Conservation (phyloP, 768 basidiomycete genomes). For the Boletellus emodensis region DNA sequence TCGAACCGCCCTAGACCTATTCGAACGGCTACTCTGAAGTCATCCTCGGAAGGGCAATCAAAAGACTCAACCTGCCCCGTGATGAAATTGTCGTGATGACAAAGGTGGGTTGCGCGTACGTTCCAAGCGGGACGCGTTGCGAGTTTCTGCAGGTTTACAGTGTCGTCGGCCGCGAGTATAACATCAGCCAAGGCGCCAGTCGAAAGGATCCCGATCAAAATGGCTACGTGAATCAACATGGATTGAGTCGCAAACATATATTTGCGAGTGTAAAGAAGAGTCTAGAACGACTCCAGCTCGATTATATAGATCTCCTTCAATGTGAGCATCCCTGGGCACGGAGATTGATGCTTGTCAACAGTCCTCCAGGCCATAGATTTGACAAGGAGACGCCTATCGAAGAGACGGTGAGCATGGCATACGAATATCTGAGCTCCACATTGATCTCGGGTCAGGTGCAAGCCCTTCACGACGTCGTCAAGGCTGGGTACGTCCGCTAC, state of each 20-base stretch:
- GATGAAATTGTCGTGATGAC: slow-evolving; percentile 77
- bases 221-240: slow-evolving; percentile 48
- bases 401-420: slow-evolving; percentile 31
- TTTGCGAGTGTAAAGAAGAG: slow-evolving; percentile 50
- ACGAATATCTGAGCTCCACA: neutral
- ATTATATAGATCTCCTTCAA: slow-evolving; percentile 59
- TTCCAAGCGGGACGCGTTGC: neutral
- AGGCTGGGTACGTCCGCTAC: slow-evolving; percentile 46
- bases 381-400: slow-evolving; percentile 49
- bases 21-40: slow-evolving; percentile 64
- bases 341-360: neutral
- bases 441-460: slow-evolving; percentile 33
- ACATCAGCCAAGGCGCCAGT: slow-evolving; percentile 6
- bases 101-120: slow-evolving; percentile 40
- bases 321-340: slow-evolving; percentile 25
- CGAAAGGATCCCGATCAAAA: slow-evolving; percentile 31
- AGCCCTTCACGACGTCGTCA: slow-evolving; percentile 48
- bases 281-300: slow-evolving; percentile 40
- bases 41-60: slow-evolving; percentile 70
- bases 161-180: slow-evolving; percentile 26
- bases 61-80: slow-evolving; percentile 60
- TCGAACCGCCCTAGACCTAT: slow-evolving; percentile 42
- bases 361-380: slow-evolving; percentile 41
- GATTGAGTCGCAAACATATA: slow-evolving; percentile 52
- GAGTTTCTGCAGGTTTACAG: slow-evolving; percentile 38